A percentile compares a stretch with the other conserved stretches of the same genome.
These are phyloP conservation scores for Calonectria henricotiae DNA, from an alignment of 2,329 filamentous ascomycete species.

Conservation along the genomic window DNA sequence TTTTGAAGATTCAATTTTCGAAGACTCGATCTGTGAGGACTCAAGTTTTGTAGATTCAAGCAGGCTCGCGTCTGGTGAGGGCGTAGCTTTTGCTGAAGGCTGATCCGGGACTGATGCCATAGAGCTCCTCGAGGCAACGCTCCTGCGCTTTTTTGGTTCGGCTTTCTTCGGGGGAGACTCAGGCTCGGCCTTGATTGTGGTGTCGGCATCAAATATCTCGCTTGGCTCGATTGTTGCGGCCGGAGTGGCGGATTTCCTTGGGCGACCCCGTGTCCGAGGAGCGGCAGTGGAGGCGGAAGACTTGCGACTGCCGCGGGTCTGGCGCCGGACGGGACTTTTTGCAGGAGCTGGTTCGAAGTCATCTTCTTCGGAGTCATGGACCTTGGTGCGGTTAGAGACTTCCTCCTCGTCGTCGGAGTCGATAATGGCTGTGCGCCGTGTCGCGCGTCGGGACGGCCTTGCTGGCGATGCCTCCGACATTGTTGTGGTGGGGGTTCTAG, in stretches of 20 bases:
- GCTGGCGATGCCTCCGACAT: slow-evolving; percentile 58
- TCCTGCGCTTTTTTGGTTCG: slow-evolving; percentile 80
- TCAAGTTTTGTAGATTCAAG: slow-evolving; percentile 60
- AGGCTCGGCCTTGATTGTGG: slow-evolving; percentile 55
- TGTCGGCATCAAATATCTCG: slow-evolving; percentile 56
- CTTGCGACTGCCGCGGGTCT: slow-evolving; percentile 60
- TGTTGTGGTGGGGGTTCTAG: slow-evolving; percentile 34
- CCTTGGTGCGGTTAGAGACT: slow-evolving; percentile 69
- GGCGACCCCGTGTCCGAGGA: slow-evolving; percentile 59
- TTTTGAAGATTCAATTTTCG: slow-evolving; percentile 53
- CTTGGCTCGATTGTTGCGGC: slow-evolving; percentile 56
- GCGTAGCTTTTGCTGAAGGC: slow-evolving; percentile 68
- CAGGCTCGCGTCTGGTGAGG: slow-evolving; percentile 71
- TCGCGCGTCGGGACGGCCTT: slow-evolving; percentile 61
- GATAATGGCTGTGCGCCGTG: slow-evolving; percentile 81
- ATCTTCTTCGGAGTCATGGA: slow-evolving; percentile 77
- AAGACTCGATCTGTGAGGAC: slow-evolving; percentile 52
- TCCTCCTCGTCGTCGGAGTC: slow-evolving; percentile 87
- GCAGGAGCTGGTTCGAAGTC: slow-evolving; percentile 85
- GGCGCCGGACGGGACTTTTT: slow-evolving; percentile 68
- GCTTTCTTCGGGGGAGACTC: slow-evolving; percentile 60
- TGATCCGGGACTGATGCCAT: slow-evolving; percentile 61
- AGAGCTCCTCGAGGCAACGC: slow-evolving; percentile 63
- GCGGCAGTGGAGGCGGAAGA: slow-evolving; percentile 66
- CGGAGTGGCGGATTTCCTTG: slow-evolving; percentile 62